Evolutionary conservation across 1,139 yeast species (phyloP), one percentile per base, ranked within the genome.

Genomic region (Geotrichum australiense): DNA sequence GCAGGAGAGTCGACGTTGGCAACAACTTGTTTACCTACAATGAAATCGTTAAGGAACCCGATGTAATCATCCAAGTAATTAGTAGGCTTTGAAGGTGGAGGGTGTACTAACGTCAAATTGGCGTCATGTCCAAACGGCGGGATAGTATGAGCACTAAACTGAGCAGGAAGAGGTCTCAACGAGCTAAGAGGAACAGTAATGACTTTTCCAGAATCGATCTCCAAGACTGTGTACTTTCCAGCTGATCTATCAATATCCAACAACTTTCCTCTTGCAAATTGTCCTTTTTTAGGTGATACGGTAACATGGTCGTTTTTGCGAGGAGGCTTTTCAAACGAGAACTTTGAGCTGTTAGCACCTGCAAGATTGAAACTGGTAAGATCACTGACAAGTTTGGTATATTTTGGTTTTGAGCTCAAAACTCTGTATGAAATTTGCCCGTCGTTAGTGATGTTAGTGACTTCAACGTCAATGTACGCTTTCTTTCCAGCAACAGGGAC

Each of bases 131-230:
- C 82, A 55, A 80, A 78, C 6, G 77, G 66, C 32, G 83, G 75
- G 38, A 63, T 59, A 2, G 61, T 52, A 2, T 65, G 51, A 23
- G 62, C 45, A 5, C 66, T 62, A 55, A 74, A 79, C 51, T 71
- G 71, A 21, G 69, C 48, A 11, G 89, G 84, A 45, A 82, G 68
- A 1, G 67, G 65, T 50, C 81, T 66, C 49, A 83, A 63, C 14
- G 74, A 61, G 5, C 68, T 50, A 39, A 68, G 55, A 12, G 74
- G 54, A 20, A 78, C 76, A 37, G 60, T 58, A 51, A 76, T 81
- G 35, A 67, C 56, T 42, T 75, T 74, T 37, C 91, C 91, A 50
- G 75, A 76, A 58, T 82, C 93, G 46, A 80, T 60, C 50, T 78
- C 80, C 52, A 71, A 70, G 18, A 81, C 78, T 38, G 72, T 71